Percentiles rank a stretch among this genome's conserved stretches.
phyloP scores from a whole-genome alignment of 345 rosid species.

The Salix exigua region DNA sequence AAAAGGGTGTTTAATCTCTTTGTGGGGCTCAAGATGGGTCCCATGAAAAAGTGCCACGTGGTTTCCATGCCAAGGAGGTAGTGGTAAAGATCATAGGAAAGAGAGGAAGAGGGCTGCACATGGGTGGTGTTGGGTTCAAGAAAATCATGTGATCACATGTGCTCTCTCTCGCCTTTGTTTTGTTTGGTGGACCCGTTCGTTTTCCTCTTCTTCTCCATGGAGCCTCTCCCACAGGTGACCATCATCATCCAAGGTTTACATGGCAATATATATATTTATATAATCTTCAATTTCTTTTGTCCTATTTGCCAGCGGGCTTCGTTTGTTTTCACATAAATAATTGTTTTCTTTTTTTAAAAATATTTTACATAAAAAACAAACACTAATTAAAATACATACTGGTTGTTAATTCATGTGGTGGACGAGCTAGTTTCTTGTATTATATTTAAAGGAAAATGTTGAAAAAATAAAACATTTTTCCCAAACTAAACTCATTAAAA shows the following conservation, averaged over 20 bases:
- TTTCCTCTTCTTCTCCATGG: no score
- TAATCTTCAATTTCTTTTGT: not conserved
- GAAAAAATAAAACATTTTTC: no score
- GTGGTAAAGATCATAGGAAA: constrained; percentile 10
- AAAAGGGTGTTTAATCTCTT: not conserved
- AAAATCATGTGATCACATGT: constrained; percentile 54
- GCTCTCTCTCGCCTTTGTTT: constrained; percentile 6
- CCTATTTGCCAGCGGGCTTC: not conserved
- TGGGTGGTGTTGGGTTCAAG: constrained; percentile 40
- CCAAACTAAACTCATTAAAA: no score
- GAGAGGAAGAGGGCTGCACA: constrained; percentile 27
- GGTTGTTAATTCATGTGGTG: no score
- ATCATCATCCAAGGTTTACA: not conserved
- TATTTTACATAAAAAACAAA: no score
- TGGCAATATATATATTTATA: no score
- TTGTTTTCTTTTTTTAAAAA: no score
- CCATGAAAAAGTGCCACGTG: constrained; percentile 23
- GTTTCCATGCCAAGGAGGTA: constrained; percentile 18
- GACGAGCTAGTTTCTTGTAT: no score
- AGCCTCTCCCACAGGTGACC: constrained; percentile 12
- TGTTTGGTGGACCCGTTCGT: constrained; percentile 1
- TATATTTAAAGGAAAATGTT: no score
- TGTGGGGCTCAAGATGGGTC: constrained; percentile 33
- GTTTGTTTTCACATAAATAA: no score
- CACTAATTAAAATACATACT: no score